Evolutionary conservation across 1,139 yeast genomes (phyloP), one percentile per base, ranked within the genome.

Genomic region (Protomyces lactucae-debilis): DNA sequence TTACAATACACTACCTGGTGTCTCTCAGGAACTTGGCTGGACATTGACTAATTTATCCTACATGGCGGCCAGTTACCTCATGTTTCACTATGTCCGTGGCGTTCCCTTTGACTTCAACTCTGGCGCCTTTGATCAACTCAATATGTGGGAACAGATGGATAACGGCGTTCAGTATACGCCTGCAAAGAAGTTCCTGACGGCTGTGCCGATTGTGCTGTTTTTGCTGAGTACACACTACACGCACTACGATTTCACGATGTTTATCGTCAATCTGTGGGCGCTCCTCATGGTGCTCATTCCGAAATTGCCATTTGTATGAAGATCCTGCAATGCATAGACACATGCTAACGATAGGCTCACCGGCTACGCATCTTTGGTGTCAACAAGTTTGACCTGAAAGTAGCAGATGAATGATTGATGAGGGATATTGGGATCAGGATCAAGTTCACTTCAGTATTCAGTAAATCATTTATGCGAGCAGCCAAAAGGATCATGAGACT

Each of bases 61-160:
- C 74, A 93, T 53, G 52, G 60, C 69, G 59, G 98, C 98, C 2
- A 87, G 95, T 2, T 92, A 91, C 74, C 84, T 93, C 70, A 93
- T 93, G 98, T 93, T 93, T 75, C 99, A 93, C 76, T 88, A 89
- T 74, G 90, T 93, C 60, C 93, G 92, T 73, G 99, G 99, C 40
- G 90, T 96, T 2, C 99, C 99, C 0, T 93, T 93, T 75, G 99
- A 93, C 71, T 91, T 92, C 78, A 93, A 92, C 74, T 87, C 90
- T 48, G 99, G 99, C 53, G 98, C 98, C 0, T 93, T 88, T 76
- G 99, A 93, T 75, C 87, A 90, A 73, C 81, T 93, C 71, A 93
- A 97, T 36, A 89, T 93, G 97, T 93, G 99, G 99, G 99, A 93
- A 76, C 99, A 93, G 76, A 87, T 93, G 69, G 97, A 93, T 76